Conservation (phyloP, 306 rosid genomes). For the barrel medic (Medicago truncatula) region DNA sequence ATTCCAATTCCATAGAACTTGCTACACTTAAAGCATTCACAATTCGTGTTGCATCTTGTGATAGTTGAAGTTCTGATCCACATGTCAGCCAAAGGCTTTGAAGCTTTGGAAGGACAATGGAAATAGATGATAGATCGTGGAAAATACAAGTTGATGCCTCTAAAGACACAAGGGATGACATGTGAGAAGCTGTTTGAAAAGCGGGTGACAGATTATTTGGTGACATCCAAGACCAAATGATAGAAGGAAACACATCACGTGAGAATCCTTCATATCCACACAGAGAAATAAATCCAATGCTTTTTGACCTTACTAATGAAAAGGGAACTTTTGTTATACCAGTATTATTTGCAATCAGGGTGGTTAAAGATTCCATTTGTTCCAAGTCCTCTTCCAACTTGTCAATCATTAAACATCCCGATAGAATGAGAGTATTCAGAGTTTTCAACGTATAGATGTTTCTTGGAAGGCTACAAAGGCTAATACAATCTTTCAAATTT, state of each 20-base stretch:
- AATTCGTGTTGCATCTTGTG: neutral
- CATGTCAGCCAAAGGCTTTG: slow-evolving; percentile 10
- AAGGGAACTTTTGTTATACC: too few species aligned
- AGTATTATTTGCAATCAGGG: too few species aligned
- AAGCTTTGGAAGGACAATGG: neutral
- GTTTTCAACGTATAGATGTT: too few species aligned
- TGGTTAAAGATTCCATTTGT: too few species aligned
- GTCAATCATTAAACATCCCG: too few species aligned
- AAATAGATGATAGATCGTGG: neutral
- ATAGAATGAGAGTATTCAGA: too few species aligned
- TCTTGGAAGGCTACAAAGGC: too few species aligned
- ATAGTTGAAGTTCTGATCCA: slow-evolving; percentile 22
- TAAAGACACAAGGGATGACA: slow-evolving; percentile 21
- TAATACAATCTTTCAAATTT: too few species aligned
- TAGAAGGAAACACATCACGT: slow-evolving; percentile 40
- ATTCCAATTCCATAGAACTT: slow-evolving; percentile 5
- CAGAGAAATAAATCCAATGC: slow-evolving; percentile 12
- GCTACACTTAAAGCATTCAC: slow-evolving; percentile 22
- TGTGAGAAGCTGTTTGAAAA: neutral
- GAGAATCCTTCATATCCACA: slow-evolving; percentile 46
- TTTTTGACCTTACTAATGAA: too few species aligned
- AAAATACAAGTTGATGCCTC: neutral
- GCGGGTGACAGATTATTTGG: slow-evolving; percentile 29
- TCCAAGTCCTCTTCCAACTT: too few species aligned
- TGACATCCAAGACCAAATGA: slow-evolving; percentile 44